A percentile compares a stretch with the other conserved stretches of the same genome.
Evolutionary conservation across 768 basidiomycete species (phyloP).

Genomic region (Chiua virens): DNA sequence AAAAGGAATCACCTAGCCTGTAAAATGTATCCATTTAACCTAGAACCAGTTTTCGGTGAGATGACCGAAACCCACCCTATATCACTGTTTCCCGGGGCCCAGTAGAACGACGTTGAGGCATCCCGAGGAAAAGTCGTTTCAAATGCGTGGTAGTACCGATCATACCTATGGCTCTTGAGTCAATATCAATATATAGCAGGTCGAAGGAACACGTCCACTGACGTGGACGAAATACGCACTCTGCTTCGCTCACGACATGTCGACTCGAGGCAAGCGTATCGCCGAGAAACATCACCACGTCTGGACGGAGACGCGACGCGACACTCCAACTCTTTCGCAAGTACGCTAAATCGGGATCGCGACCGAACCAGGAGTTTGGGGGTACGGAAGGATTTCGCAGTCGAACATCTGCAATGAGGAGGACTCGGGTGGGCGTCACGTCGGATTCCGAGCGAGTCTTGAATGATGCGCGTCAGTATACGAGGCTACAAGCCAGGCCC

Average conservation of each 20-base stretch:
- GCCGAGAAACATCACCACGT: slow-evolving; percentile 73
- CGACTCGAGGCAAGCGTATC: slow-evolving; percentile 74
- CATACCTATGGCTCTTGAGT: slow-evolving; percentile 48
- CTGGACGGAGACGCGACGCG: slow-evolving; percentile 52
- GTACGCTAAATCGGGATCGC: slow-evolving; percentile 52
- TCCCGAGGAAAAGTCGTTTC: slow-evolving; percentile 55
- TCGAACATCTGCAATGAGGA: slow-evolving; percentile 72
- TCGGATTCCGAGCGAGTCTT: slow-evolving; percentile 12
- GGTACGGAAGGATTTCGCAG: slow-evolving; percentile 42
- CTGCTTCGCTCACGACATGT: slow-evolving; percentile 45
- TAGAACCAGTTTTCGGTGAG: background rate
- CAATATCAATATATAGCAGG: background rate
- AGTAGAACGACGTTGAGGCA: slow-evolving; percentile 44
- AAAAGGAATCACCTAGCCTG: slow-evolving; percentile 59
- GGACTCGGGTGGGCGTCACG: slow-evolving; percentile 49
- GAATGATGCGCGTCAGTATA: background rate
- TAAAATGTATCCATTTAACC: background rate
- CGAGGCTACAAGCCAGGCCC: background rate
- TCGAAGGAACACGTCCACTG: background rate
- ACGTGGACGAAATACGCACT: slow-evolving; percentile 50
- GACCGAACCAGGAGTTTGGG: slow-evolving; percentile 41
- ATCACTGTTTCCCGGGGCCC: slow-evolving; percentile 82
- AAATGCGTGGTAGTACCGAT: slow-evolving; percentile 58
- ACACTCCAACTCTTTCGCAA: slow-evolving; percentile 73
- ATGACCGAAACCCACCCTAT: slow-evolving; percentile 49